A percentile compares a stretch with the other conserved stretches of the same genome.
Conservation (phyloP, 2,329 filamentous ascomycete genomes). For the Paraphoma sp. region DNA sequence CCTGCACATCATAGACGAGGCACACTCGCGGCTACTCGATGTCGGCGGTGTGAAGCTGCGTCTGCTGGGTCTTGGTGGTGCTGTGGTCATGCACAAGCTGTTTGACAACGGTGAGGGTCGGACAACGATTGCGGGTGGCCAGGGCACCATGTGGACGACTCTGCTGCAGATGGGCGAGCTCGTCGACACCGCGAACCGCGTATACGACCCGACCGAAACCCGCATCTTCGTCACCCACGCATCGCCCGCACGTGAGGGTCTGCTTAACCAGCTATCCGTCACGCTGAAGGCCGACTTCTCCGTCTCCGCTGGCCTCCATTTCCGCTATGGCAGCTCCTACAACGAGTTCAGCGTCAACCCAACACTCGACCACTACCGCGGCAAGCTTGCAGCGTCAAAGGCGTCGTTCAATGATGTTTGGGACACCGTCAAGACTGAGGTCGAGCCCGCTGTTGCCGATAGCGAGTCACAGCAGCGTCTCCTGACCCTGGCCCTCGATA, state of each 20-base stretch:
- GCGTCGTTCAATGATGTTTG: conserved; percentile 99
- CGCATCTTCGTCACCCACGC: conserved; percentile 96
- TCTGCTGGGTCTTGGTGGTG: conserved; percentile 89
- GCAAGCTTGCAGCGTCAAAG: conserved; percentile 96
- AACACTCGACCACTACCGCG: conserved; percentile 95
- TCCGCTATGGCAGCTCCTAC: conserved; percentile 98
- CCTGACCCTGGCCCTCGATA: conserved; percentile 85
- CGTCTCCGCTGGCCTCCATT: conserved; percentile 94
- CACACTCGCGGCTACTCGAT: conserved; percentile 92
- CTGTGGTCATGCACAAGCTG: conserved; percentile 99
- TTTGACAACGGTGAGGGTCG: conserved; percentile 98
- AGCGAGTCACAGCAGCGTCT: conserved; percentile 95
- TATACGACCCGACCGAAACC: conserved; percentile 97
- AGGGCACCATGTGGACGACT: conserved; percentile 99
- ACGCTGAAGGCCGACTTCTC: conserved; percentile 98
- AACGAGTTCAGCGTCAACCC: conserved; percentile 99
- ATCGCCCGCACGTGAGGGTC: conserved; percentile 92
- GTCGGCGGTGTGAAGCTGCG: conserved; percentile 95
- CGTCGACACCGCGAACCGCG: conserved; percentile 95
- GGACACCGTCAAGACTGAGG: conserved; percentile 97
- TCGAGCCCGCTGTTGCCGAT: conserved; percentile 90
- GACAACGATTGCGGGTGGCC: conserved; percentile 96
- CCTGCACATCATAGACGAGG: conserved; percentile 97
- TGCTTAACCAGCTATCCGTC: conserved; percentile 96
- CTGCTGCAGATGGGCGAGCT: conserved; percentile 97